Evolutionary conservation across 2,329 filamentous ascomycete genomes (phyloP).

Genomic region (Claviceps humidiphila): DNA sequence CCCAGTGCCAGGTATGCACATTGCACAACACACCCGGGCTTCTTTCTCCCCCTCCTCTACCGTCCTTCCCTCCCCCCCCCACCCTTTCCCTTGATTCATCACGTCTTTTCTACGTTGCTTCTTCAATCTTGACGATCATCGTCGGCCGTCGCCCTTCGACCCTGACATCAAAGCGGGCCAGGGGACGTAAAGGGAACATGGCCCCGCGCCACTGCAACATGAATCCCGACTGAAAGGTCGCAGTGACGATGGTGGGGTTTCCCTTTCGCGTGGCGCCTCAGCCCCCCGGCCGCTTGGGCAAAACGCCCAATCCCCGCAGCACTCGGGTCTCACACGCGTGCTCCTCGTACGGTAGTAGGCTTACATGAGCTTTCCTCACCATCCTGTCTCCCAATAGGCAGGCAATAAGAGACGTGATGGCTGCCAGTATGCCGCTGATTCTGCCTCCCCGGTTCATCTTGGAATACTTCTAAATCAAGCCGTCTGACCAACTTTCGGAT

Average conservation of each 20-base stretch:
- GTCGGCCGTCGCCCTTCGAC: neutral
- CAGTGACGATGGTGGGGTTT: neutral
- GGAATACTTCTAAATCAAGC: neutral
- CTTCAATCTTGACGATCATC: neutral
- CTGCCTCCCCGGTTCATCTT: neutral
- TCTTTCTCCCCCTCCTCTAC: neutral
- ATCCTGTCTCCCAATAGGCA: neutral
- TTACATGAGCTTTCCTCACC: neutral
- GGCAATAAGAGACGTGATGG: neutral
- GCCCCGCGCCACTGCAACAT: neutral
- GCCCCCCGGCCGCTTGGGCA: constrained; percentile 1
- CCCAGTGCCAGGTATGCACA: too few species aligned
- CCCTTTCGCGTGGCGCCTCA: constrained; percentile 5
- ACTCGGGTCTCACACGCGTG: constrained; percentile 2
- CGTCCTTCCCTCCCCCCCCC: neutral
- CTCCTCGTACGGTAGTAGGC: neutral
- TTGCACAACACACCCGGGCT: neutral
- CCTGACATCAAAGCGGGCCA: neutral
- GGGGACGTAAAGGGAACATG: neutral
- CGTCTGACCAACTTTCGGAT: neutral
- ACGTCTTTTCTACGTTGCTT: neutral
- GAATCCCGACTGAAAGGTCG: constrained; percentile 3
- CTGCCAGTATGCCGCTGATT: neutral
- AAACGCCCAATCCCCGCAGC: neutral
- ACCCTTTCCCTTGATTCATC: neutral